Base-by-base conservation (phyloP, 2,329 filamentous ascomycete species). In the Cladosporium austrohemisphaericum region DNA sequence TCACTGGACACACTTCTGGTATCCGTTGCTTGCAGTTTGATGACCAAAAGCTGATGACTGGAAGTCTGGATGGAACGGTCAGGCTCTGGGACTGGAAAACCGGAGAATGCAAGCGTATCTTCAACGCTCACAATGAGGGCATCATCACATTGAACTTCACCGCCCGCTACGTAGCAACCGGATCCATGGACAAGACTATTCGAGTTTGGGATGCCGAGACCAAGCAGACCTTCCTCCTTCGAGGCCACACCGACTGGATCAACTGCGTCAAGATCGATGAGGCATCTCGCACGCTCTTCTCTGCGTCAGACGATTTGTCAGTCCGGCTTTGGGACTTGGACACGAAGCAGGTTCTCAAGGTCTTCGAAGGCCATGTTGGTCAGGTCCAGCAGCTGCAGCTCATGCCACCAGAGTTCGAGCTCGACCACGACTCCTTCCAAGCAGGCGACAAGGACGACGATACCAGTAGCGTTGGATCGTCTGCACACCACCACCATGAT, bases 11-110 rank as follows among this genome's bases (percentile, higher is more conserved):
- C 61, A 85, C 82, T 1, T 82, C 81, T 32, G 89, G 89, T 5
- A 88, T 98, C 52, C 81, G 93, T 32, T 88, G 90, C 49, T 76
- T 98, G 29, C 91, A 97, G 64, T 97, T 97, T 62, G 90, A 96
- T 61, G 88, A 95, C 57, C 84, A 81, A 49, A 94, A 94, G 62
- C 77, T 98, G 52, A 91, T 96, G 64, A 94, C 86, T 50, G 93
- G 91, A 44, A 90, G 88, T 63, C 76, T 96, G 49, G 93, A 97
- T 67, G 80, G 82, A 41, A 95, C 85, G 4, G 79, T 98, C 60
- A 91, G 88, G 65, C 83, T 98, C 26, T 98, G 93, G 93, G 95
- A 98, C 64, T 96, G 91, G 90, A 81, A 86, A 54, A 96, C 89
- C 0, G 93, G 93, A 38, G 81, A 89, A 60, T 90, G 88, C 59